Evolutionary conservation across 192 early-diverging fungal species (phyloP).

Genomic region (Umbelopsis isabellina): DNA sequence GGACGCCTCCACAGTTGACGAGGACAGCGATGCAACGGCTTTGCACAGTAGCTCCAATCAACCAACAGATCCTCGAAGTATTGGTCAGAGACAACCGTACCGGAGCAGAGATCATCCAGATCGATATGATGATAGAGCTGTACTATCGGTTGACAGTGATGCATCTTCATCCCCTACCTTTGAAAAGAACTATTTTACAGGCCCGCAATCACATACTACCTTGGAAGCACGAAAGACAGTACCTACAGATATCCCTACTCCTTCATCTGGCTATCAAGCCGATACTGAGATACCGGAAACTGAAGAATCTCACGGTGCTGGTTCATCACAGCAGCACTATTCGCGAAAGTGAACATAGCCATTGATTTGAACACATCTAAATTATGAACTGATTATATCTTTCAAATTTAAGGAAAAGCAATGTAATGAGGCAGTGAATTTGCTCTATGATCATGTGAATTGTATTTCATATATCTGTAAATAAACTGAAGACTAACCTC

Average conservation of each 20-base stretch:
- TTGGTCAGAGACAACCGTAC: neutral
- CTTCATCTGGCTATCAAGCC: constrained; percentile 15
- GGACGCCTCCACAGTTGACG: neutral
- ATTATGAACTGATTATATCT: too few relatives aligned
- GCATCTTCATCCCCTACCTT: constrained; percentile 1
- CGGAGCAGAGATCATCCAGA: neutral
- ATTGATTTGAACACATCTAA: neutral
- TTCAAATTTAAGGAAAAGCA: neutral
- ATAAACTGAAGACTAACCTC: too few relatives aligned
- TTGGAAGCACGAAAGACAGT: neutral
- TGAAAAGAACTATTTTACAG: neutral
- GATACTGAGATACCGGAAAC: constrained; percentile 3
- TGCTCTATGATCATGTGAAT: neutral
- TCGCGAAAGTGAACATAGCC: neutral
- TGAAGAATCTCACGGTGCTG: neutral
- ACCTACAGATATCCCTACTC: constrained; percentile 15
- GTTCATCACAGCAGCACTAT: neutral
- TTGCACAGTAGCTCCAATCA: neutral
- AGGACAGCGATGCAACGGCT: constrained; percentile 2
- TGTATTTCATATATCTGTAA: too few relatives aligned
- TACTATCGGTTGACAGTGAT: constrained; percentile 12
- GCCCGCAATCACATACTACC: neutral
- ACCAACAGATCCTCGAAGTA: neutral
- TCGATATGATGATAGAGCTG: constrained; percentile 8
- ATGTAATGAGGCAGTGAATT: neutral